Evolutionary conservation across 2,329 filamentous ascomycete genomes (phyloP).

Genomic region (Mollisia scopiformis): DNA sequence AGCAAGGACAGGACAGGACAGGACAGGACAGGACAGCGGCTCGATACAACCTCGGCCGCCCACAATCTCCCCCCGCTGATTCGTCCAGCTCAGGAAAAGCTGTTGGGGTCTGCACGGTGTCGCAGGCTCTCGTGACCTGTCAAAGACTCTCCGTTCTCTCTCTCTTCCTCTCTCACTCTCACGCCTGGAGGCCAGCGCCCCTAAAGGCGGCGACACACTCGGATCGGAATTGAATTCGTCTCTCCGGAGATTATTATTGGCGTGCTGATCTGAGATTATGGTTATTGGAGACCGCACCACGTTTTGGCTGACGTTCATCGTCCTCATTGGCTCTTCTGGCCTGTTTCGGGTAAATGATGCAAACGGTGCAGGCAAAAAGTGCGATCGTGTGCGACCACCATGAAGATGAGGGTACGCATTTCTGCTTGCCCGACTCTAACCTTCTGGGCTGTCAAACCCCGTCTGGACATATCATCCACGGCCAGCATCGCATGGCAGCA

Average conservation of each 20-base stretch:
- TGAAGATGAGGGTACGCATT: slow-evolving; percentile 6
- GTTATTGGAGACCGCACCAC: neutral
- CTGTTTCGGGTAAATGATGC: slow-evolving; percentile 15
- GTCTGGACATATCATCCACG: neutral
- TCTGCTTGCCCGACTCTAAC: neutral
- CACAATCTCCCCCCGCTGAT: neutral
- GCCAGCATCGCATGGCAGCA: neutral
- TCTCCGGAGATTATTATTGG: neutral
- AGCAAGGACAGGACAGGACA: slow-evolving; percentile 2
- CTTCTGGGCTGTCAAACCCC: no score
- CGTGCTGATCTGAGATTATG: slow-evolving; percentile 6
- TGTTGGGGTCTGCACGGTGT: neutral
- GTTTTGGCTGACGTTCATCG: neutral
- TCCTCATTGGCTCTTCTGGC: neutral
- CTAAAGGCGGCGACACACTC: slow-evolving; percentile 13
- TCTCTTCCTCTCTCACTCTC: no score
- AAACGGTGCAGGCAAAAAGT: neutral
- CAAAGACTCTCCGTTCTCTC: neutral
- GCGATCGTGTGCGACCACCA: neutral
- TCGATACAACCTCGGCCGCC: slow-evolving; percentile 18
- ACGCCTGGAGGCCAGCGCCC: neutral
- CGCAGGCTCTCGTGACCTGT: slow-evolving; percentile 14
- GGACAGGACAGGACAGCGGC: neutral
- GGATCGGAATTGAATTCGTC: slow-evolving; percentile 5
- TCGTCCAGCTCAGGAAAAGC: neutral